A percentile compares a stretch with the other conserved stretches of the same genome.
Conservation (phyloP, 148 eudicot species). For the Persicaria tinctoria region DNA sequence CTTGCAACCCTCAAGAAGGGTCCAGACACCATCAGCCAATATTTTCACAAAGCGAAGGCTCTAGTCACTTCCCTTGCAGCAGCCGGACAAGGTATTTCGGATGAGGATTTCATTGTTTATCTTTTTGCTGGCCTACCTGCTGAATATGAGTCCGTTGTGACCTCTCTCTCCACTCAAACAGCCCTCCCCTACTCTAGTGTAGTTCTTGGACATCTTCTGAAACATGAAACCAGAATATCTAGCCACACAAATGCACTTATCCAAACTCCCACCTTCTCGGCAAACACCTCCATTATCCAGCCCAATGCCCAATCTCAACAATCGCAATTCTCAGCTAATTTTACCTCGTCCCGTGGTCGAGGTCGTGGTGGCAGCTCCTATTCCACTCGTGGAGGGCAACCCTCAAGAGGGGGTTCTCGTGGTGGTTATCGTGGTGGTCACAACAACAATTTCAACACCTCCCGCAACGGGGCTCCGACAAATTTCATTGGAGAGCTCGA, state of each 20-base stretch:
- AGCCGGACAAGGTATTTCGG: background rate
- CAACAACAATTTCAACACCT: background rate
- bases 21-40: background rate
- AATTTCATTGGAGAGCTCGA: background rate
- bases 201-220: too few relatives aligned
- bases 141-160: background rate
- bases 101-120: background rate
- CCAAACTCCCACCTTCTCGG: background rate
- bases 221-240: too few relatives aligned
- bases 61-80: background rate
- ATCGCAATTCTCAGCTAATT: background rate
- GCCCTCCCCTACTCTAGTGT: background rate
- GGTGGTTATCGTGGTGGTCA: background rate
- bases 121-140: background rate
- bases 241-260: background rate
- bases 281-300: background rate
- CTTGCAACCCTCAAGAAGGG: too few relatives aligned
- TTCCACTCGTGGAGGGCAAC: background rate
- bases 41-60: background rate
- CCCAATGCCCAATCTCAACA: background rate
- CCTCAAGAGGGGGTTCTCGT: background rate
- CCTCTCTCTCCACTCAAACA: background rate
- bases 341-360: background rate
- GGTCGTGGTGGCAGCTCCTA: too few relatives aligned
- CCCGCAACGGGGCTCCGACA: background rate